Base-by-base conservation (phyloP, 805 yeast species). In the Metschnikowia cerradonensis region DNA sequence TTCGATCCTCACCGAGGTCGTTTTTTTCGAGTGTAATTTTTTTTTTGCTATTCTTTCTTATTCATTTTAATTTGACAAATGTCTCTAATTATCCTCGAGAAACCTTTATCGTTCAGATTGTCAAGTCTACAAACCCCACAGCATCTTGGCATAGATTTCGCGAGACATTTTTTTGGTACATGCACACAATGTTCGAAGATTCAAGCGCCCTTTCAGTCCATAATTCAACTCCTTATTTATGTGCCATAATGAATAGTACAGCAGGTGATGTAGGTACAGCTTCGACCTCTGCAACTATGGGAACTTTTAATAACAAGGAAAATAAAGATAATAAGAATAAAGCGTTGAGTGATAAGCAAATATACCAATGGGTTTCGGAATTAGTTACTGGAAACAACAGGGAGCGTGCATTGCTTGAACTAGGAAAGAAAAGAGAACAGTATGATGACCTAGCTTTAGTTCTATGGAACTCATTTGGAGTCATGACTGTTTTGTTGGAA, bases 401-500 rank as follows among this genome's bases (percentile, higher is more conserved):
- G 60, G 99, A 94, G 62, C 89, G 92, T 62, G 98, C 99, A 2
- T 75, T 92, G 48, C 72, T 91, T 57, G 97, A 91, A 65, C 75
- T 92, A 41, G 97, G 98, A 8, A 89, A 94, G 65, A 91, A 91
- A 63, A 78, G 99, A 55, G 99, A 92, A 64, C 90, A 90, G 63
- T 92, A 88, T 64, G 97, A 90, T 52, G 98, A 92, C 65, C 76
- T 92, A 52, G 98, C 98, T 0, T 68, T 90, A 37, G 95, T 92
- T 4, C 72, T 92, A 52, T 92, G 99, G 99, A 85, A 92, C 61
- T 88, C 97, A 3, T 91, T 87, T 68, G 99, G 98, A 31, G 97
- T 92, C 11, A 90, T 94, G 95, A 85, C 98, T 2, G 86, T 90
- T 19, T 72, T 92, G 36, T 69, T 92, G 52, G 95, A 89, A 65